phyloP scores from a whole-genome alignment of 257 asterid genomes.

The Solanum chaucha region DNA sequence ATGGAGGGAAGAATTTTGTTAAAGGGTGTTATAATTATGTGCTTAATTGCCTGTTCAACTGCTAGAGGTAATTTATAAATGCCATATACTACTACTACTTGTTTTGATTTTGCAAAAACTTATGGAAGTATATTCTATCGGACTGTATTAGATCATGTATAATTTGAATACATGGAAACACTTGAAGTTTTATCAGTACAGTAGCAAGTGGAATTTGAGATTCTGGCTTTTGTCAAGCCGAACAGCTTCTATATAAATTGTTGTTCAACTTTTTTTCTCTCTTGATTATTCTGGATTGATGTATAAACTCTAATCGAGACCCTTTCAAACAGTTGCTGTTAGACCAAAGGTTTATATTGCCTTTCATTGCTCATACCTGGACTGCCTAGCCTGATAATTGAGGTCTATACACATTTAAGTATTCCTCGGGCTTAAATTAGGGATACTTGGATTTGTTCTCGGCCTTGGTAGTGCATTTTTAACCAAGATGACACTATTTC shows the following conservation, averaged over 20 bases:
- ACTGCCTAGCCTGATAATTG: neutral
- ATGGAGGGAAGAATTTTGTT: slow-evolving; percentile 20
- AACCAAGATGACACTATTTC: neutral
- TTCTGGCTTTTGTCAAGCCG: neutral
- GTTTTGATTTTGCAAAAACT: neutral
- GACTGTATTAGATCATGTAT: neutral
- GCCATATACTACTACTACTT: neutral
- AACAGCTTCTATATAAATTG: neutral
- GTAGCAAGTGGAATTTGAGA: neutral
- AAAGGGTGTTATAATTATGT: slow-evolving; percentile 8
- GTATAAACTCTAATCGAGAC: neutral
- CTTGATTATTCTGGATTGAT: neutral
- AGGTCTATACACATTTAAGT: neutral
- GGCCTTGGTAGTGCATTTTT: neutral
- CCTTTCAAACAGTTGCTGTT: neutral
- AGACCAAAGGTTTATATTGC: neutral
- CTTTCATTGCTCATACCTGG: neutral
- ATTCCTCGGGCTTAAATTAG: neutral
- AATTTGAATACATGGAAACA: neutral
- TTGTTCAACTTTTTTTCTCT: neutral
- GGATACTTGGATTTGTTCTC: neutral
- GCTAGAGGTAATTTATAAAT: slow-evolving; percentile 22
- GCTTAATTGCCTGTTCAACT: slow-evolving; percentile 12
- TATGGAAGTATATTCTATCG: neutral
- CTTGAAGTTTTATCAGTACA: neutral